A percentile compares a stretch with the other conserved stretches of the same genome.
These are phyloP conservation scores for Sugiyamaella novakii DNA, from an alignment of 1,139 yeast species.

Conservation along the genomic window DNA sequence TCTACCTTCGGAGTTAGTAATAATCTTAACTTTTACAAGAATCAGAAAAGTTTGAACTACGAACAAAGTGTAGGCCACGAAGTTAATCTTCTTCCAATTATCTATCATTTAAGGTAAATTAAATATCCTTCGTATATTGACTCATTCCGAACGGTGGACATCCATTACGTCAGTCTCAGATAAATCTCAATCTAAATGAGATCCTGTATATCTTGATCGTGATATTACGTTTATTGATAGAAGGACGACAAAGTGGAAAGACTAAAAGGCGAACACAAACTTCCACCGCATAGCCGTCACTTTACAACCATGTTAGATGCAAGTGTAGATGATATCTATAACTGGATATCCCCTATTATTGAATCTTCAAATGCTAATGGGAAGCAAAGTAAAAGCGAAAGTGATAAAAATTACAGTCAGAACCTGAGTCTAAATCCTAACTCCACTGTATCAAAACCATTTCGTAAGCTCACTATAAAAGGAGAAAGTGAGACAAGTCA, in stretches of 20 bases:
- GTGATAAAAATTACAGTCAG: background rate
- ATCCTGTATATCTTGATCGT: background rate
- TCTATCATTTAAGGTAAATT: no score
- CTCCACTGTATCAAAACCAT: background rate
- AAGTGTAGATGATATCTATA: slow-evolving; percentile 14
- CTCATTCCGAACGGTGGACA: background rate
- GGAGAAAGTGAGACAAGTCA: slow-evolving; percentile 1
- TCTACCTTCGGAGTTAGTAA: no score
- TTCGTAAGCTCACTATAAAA: background rate
- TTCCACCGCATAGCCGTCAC: background rate
- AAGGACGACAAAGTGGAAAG: background rate
- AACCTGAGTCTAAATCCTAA: background rate
- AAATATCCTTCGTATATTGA: background rate
- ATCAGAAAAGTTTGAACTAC: no score
- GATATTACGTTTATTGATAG: background rate
- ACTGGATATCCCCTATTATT: slow-evolving; percentile 16
- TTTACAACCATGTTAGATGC: slow-evolving; percentile 6
- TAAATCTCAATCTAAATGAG: background rate
- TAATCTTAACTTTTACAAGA: no score
- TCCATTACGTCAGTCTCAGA: background rate
- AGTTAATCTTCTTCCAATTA: no score
- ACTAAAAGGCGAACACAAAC: background rate
- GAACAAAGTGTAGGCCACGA: no score
- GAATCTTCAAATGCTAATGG: background rate
- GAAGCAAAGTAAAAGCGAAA: background rate